Evolutionary conservation across 225 moss, liverwort and hornwort species (phyloP).

Genomic region (Anthoceros angustus): DNA sequence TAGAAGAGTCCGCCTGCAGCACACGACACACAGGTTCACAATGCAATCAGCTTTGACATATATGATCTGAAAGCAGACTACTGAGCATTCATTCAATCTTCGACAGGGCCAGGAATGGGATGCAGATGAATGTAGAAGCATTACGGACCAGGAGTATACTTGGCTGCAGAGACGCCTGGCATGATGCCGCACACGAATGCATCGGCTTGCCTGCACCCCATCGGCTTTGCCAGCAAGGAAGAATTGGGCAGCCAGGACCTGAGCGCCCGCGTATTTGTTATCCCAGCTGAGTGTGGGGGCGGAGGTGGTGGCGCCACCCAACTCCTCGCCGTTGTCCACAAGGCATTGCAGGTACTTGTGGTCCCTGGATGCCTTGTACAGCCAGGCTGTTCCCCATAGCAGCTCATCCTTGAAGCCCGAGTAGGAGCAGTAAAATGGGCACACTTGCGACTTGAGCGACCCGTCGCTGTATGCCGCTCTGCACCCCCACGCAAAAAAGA

Average conservation of each 20-base stretch:
- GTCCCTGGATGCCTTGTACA: constrained; percentile 43
- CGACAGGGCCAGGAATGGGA: too few relatives aligned
- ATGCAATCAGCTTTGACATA: not conserved
- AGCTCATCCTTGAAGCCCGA: constrained; percentile 61
- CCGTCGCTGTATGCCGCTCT: constrained; percentile 57
- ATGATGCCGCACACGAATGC: too few relatives aligned
- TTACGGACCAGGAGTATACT: too few relatives aligned
- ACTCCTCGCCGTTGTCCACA: constrained; percentile 13
- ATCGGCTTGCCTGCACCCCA: too few relatives aligned
- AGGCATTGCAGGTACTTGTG: constrained; percentile 33
- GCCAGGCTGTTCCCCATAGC: too few relatives aligned
- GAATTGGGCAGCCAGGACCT: constrained; percentile 19
- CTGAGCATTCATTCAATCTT: not conserved
- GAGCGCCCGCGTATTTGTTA: constrained; percentile 52
- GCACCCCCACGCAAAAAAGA: constrained; percentile 41
- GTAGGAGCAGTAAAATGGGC: constrained; percentile 61
- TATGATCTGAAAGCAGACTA: too few relatives aligned
- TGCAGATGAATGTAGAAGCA: not conserved
- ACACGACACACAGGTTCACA: constrained; percentile 20
- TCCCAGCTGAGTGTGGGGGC: constrained; percentile 60
- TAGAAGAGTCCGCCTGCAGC: constrained; percentile 58
- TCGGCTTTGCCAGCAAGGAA: too few relatives aligned
- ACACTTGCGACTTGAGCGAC: too few relatives aligned
- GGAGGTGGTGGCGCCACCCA: constrained; percentile 22
- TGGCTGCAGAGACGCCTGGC: constrained; percentile 6